Evolutionary conservation across 768 basidiomycete genomes (phyloP), one percentile per base, ranked within the genome.

Genomic region (Leccinum variicolor): DNA sequence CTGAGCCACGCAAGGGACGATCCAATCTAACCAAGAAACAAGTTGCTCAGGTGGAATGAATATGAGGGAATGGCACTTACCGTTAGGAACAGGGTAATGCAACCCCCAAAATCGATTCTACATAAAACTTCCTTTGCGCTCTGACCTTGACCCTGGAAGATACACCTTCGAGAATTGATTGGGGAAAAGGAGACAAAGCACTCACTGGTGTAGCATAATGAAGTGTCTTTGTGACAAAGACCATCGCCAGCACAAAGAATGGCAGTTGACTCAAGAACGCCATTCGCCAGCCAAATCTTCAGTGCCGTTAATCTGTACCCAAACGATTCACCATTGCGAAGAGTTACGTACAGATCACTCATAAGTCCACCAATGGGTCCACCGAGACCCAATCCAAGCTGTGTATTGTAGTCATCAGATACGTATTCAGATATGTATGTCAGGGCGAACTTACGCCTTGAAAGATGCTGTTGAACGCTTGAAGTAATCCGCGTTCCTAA

Each of bases 101-200:
- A 88, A 0, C 90, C 90, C 4, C 82, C 83, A 63, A 89, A 92
- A 67, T 92, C 90, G 25, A 92, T 89, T n/a, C 90, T 81, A 65
- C 83, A 88, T 14, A 91, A 65, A 1, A 91, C 80, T 31, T 91
- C 87, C 54, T 72, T 81, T 0, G 84, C 64, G 53, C 79, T 84
- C 69, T 82, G 84, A 14, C 85, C 79, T 56, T 82, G 81, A 1
- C 89, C 89, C 89, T 90, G 66, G 1, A 31, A 6, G 45, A 17
- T 10, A 17, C 6, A 3, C 34, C 14, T 66, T 50, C n/a, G 2
- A 21, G 1, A 23, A 34, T 15, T 14, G 11, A 50, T 33, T 6
- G 21, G 21, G 31, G 21, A 21, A 15, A 34, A 19, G 21, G 6
- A 6, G n/a, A 13, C 5, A 21, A 15, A 19, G 19, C 34, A 31